A percentile compares a stretch with the other conserved stretches of the same genome.
Evolutionary conservation across 306 rosid species (phyloP).

Genomic region (Lathyrus tuberosus): DNA sequence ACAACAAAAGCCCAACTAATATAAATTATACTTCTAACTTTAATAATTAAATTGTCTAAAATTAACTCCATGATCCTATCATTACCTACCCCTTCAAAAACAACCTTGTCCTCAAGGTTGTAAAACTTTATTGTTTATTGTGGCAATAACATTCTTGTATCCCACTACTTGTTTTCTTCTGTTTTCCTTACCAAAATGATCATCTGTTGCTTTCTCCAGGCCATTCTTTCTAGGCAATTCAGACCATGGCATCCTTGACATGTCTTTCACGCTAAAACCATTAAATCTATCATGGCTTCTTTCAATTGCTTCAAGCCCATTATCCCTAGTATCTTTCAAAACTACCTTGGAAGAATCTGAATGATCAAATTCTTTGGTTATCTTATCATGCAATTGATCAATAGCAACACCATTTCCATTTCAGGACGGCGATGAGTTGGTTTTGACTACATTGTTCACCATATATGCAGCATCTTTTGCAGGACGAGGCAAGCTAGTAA

Average conservation of each 20-base stretch:
- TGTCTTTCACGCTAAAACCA: slow-evolving; percentile 49
- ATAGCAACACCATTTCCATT: slow-evolving; percentile 45
- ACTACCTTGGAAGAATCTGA: slow-evolving; percentile 47
- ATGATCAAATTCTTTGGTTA: slow-evolving; percentile 44
- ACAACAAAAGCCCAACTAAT: too few species aligned
- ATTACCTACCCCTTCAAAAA: too few species aligned
- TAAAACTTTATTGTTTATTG: too few species aligned
- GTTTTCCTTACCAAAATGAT: slow-evolving; percentile 51
- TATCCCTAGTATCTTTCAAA: slow-evolving; percentile 45
- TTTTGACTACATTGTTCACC: slow-evolving; percentile 45
- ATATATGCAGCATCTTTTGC: slow-evolving; percentile 41
- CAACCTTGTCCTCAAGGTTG: too few species aligned
- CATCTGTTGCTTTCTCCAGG: slow-evolving; percentile 45
- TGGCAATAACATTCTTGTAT: too few species aligned
- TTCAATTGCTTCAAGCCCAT: slow-evolving; percentile 46
- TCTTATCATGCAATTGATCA: slow-evolving; percentile 46
- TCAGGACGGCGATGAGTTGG: slow-evolving; percentile 45
- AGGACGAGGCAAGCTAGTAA: slow-evolving; percentile 53
- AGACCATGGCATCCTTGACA: slow-evolving; percentile 43
- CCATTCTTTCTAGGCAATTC: slow-evolving; percentile 48
- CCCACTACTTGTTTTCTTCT: too few species aligned
- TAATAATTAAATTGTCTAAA: too few species aligned
- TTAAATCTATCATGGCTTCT: slow-evolving; percentile 45
- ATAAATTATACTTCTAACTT: too few species aligned
- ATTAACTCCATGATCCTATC: too few species aligned